Evolutionary conservation across 495 filamentous ascomycete genomes (phyloP).

Genomic region (Acidomyces sp.): DNA sequence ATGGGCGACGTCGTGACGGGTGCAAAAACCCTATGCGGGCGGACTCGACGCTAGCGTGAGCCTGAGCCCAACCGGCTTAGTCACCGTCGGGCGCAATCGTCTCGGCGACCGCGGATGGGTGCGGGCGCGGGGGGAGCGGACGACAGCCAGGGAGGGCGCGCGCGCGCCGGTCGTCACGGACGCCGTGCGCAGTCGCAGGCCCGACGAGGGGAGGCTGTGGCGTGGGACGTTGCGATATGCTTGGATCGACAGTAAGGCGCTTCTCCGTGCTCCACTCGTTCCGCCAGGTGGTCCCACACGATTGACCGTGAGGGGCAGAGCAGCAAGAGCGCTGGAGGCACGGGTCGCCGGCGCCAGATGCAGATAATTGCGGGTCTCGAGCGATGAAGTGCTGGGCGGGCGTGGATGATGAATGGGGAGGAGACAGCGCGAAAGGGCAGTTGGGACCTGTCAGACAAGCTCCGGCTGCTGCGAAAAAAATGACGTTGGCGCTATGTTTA

Average conservation of each 20-base stretch:
- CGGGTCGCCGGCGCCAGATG: no score
- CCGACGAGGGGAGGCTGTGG: not conserved
- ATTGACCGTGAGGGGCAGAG: not conserved
- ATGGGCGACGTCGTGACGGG: not conserved
- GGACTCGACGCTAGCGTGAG: not conserved
- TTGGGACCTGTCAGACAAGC: no score
- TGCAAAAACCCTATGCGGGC: not conserved
- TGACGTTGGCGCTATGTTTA: no score
- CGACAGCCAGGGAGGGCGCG: no score
- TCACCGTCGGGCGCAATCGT: not conserved
- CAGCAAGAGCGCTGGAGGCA: slow-evolving; percentile 3
- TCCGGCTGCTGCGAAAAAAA: no score
- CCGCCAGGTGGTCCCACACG: not conserved
- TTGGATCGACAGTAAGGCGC: not conserved
- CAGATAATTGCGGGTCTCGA: no score
- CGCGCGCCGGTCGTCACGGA: no score
- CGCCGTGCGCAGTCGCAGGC: not conserved
- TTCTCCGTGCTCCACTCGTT: not conserved
- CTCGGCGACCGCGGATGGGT: not conserved
- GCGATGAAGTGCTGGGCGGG: no score
- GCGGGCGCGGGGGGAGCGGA: not conserved
- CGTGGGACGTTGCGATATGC: not conserved
- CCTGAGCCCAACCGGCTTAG: not conserved
- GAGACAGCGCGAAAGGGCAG: no score
- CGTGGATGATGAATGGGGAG: no score